Base-by-base conservation (phyloP, 2,329 filamentous ascomycete genomes). In the Curvularia verruculosa region DNA sequence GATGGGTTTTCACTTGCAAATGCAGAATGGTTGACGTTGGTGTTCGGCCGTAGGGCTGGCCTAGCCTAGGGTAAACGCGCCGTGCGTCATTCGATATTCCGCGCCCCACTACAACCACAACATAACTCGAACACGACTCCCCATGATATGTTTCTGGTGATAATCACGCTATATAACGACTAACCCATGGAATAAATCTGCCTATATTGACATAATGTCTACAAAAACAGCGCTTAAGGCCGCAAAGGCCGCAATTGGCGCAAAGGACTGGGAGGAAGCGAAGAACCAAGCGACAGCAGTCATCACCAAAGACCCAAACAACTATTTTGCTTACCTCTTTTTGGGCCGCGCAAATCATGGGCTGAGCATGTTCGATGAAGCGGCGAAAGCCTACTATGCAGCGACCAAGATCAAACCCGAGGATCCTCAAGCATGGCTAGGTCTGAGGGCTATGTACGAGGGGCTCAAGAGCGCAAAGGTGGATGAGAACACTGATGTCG, bases 371-470 rank as follows among this genome's bases (percentile, higher is more conserved):
- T 78, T 84, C 7, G 86, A 89, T 6, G 89, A 91, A 39, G 88
- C 95, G 0, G 92, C 95, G 66, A 84, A 83, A 31, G 86, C 88
- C 1, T 98, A 98, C 75, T 81, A 84, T 39, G 82, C 84, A 29
- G 95, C 94, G 1, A 85, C 89, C 5, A 81, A 82, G 19, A 80
- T 91, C 59, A 93, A 91, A 63, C 85, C 88, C 0, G 81, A 85
- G 18, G 92, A 97, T 65, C 81, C 86, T n/a, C 90, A 94, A 68
- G 90, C 90, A 64, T 98, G 91, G 92, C 90, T 96, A 73, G 95
- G 95, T 1, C 81, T 99, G 44, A 85, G 95, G 75, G 90, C 88
- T 69, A 78, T 98, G 28, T 97, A 92, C 73, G 91, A 96, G 44
- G 77, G 89, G 87, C 67, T 89, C 92, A 70, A 88, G 86, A 15